A percentile compares a stretch with the other conserved stretches of the same genome.
phyloP scores from a whole-genome alignment of 2,329 filamentous ascomycete species.

The Fusarium coicis region DNA sequence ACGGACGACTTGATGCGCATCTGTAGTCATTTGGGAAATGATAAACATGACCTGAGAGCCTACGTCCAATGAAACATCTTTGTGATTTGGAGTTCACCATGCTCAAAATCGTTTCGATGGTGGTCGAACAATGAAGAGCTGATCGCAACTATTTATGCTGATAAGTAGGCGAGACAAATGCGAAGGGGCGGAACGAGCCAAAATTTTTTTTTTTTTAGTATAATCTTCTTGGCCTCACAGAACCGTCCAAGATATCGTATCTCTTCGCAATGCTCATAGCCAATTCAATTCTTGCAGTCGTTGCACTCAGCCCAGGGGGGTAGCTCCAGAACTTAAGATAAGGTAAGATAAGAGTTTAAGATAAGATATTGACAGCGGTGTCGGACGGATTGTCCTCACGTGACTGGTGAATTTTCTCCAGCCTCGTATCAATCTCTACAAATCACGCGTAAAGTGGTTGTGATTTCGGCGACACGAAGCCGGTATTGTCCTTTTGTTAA shows the following conservation, averaged over 20 bases:
- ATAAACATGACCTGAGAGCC: neutral
- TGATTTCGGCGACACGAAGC: too few relatives aligned
- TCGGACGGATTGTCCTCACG: neutral
- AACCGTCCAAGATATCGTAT: neutral
- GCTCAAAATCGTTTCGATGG: neutral
- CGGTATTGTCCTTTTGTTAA: fast-evolving
- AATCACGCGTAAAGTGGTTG: constrained; percentile 9
- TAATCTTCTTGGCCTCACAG: fast-evolving
- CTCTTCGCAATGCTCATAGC: too few relatives aligned
- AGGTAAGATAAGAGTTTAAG: neutral
- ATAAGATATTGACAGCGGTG: neutral
- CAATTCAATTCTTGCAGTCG: neutral
- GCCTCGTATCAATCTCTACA: neutral
- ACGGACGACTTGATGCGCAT: neutral
- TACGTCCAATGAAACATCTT: neutral
- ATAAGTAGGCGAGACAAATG: fast-evolving
- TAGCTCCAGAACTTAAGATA: neutral
- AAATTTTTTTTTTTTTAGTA: too few relatives aligned
- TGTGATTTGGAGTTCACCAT: too few relatives aligned
- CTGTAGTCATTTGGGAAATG: neutral
- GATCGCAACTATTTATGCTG: too few relatives aligned
- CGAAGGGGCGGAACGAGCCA: neutral
- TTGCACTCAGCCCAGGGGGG: neutral
- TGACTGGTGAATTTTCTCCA: constrained; percentile 3
- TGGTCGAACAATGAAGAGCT: neutral